phyloP scores from a whole-genome alignment of 306 rosid genomes.

The Castanea mollissima region DNA sequence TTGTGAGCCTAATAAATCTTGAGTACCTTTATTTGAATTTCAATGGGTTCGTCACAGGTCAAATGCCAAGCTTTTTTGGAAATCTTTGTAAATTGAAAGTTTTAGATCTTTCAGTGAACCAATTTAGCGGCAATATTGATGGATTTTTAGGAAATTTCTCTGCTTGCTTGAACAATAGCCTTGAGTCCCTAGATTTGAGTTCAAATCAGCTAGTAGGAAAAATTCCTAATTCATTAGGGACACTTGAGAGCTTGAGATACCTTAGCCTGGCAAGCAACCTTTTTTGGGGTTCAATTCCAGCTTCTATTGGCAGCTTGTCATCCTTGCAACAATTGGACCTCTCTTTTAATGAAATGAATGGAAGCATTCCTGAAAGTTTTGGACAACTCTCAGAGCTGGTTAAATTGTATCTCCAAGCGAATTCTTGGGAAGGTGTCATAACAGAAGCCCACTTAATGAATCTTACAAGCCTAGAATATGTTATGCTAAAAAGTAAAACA shows the following conservation, averaged over 20 bases:
- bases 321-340: not conserved
- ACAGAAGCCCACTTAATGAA: conserved; percentile 17
- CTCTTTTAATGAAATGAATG: not conserved
- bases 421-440: conserved; percentile 4
- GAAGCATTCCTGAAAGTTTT: conserved; percentile 19
- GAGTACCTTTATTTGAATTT: conserved; percentile 4
- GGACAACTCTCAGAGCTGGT: conserved; percentile 16
- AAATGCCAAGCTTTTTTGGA: conserved; percentile 13
- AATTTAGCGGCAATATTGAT: not conserved
- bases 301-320: conserved; percentile 5
- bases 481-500: no score
- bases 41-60: conserved; percentile 3
- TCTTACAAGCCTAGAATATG: not conserved
- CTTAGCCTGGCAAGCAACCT: not conserved
- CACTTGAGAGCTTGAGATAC: not conserved
- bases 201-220: not conserved
- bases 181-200: not conserved
- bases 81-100: conserved; percentile 2
- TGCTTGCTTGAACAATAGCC: not conserved
- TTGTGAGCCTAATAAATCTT: not conserved
- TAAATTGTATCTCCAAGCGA: not conserved
- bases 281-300: conserved; percentile 22
- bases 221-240: conserved; percentile 11
- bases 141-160: conserved; percentile 4
- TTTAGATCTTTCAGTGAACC: not conserved